phyloP scores from a whole-genome alignment of 108 stramenopile species.

The Conticribra weissflogii region DNA sequence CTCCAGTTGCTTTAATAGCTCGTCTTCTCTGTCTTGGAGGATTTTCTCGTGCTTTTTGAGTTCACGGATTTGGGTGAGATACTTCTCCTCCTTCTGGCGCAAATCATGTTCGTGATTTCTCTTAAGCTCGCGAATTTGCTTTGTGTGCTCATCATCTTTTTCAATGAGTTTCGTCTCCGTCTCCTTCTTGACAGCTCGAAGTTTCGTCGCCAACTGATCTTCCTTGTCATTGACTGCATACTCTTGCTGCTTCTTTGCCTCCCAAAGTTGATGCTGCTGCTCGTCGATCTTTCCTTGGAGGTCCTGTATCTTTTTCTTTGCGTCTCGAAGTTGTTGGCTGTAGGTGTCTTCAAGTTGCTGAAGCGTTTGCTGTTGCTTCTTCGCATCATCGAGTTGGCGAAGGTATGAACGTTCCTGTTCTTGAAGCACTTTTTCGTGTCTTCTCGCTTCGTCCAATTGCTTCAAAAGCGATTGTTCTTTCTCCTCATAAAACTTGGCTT shows the following conservation, averaged over 20 bases:
- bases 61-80: constrained; percentile 28
- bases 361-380: not conserved
- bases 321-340: constrained; percentile 15
- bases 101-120: constrained; percentile 5
- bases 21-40: constrained; percentile 20
- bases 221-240: constrained; percentile 32
- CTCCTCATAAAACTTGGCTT: not conserved
- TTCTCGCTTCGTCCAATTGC: not conserved
- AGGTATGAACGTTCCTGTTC: not conserved
- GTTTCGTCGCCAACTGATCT: constrained; percentile 19
- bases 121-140: constrained; percentile 23
- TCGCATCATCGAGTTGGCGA: constrained; percentile 1
- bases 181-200: constrained; percentile 30
- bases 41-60: constrained; percentile 26
- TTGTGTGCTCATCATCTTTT: constrained; percentile 22
- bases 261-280: constrained; percentile 12
- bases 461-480: not conserved
- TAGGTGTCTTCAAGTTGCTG: not conserved
- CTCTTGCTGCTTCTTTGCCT: constrained; percentile 22
- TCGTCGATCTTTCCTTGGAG: constrained; percentile 26
- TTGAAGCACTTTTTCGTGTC: not conserved
- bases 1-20: constrained; percentile 21
- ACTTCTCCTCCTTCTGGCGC: constrained; percentile 28
- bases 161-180: constrained; percentile 19
- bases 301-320: constrained; percentile 4